Base-by-base conservation (phyloP, 2,329 filamentous ascomycete species). In the Sodiomyces alkalinus region DNA sequence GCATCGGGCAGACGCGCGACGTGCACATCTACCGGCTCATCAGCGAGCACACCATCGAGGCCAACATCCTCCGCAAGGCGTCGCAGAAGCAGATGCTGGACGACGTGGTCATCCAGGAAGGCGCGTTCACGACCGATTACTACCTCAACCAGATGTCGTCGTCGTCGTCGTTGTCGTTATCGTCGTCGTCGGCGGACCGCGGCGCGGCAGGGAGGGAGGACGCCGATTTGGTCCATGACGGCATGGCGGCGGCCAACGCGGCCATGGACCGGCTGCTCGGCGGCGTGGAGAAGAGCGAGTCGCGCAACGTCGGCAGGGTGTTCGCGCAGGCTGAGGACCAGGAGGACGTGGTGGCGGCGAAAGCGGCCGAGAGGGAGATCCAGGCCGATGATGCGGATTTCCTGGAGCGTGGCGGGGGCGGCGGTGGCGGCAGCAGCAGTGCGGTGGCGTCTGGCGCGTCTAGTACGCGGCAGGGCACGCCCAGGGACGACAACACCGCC, bases 31-130 rank as follows among this genome's bases (percentile, higher is more conserved):
- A 96, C 56, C 83, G 87, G 2, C 74, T 96, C 13, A 75, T 92
- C 7, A 90, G 83, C 8, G 78, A 94, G 45, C 78, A 92, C 46
- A 98, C 90, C 0, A 96, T 98, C 34, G 90, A 98, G 52, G 87
- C 87, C 45, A 98, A 98, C 46, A 98, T 98, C 35, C 61, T 98
- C 21, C 81, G 87, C 38, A 96, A 96, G 47, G 85, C 85, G 9
- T 92, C 90, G 29, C 90, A 98, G 53, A 98, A 98, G 58, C 81
- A 92, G 42, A 85, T 98, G 71, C 68, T 98, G 0, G 90, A 98
- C 44, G 90, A 98, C 38, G 83, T 98, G 6, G 86, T 98, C 32
- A 98, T 98, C 40, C 92, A 98, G 47, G 90, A 96, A 49, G 90
- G 90, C 37, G 85, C 87, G 40, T 98, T 98, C 50, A 98, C 87